Percentiles rank a stretch among this genome's conserved stretches.
Conservation (phyloP, 2,329 filamentous ascomycete genomes). For the Boeremia exigua region DNA sequence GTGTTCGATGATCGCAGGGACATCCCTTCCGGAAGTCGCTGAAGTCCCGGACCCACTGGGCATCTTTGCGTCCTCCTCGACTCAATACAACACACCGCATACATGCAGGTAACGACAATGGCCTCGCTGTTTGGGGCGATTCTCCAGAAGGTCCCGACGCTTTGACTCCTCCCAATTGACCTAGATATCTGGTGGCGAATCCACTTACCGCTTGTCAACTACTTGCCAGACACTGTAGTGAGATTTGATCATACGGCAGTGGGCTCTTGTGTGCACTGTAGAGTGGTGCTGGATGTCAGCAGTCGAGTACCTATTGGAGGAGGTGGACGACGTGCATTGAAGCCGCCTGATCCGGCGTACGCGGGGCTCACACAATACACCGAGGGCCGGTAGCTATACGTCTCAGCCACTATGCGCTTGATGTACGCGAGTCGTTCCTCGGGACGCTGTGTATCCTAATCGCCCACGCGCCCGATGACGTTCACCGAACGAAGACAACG, state of each 20-base stretch:
- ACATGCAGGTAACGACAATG: background rate
- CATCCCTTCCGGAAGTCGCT: slow-evolving; percentile 19
- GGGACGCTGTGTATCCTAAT: background rate
- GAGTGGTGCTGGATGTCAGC: background rate
- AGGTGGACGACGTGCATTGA: background rate
- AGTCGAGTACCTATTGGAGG: background rate
- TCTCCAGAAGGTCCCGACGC: too few relatives aligned
- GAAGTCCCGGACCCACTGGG: slow-evolving; percentile 16
- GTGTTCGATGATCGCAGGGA: slow-evolving; percentile 24
- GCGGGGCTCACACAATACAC: background rate
- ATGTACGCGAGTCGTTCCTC: background rate
- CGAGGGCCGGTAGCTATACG: background rate
- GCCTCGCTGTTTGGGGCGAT: background rate
- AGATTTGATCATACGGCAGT: too few relatives aligned
- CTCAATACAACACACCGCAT: slow-evolving; percentile 8
- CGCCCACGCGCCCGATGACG: background rate
- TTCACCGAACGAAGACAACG: background rate
- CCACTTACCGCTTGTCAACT: too few relatives aligned
- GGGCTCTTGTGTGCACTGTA: too few relatives aligned
- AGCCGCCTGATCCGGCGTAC: background rate
- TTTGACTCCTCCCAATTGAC: too few relatives aligned
- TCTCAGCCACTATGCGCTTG: background rate
- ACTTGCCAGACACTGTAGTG: too few relatives aligned
- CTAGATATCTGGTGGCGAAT: too few relatives aligned
- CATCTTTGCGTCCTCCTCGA: slow-evolving; percentile 22